These are phyloP conservation scores for Eudorina sp. DNA, from an alignment of 139 green algal genomes.

Conservation along the genomic window DNA sequence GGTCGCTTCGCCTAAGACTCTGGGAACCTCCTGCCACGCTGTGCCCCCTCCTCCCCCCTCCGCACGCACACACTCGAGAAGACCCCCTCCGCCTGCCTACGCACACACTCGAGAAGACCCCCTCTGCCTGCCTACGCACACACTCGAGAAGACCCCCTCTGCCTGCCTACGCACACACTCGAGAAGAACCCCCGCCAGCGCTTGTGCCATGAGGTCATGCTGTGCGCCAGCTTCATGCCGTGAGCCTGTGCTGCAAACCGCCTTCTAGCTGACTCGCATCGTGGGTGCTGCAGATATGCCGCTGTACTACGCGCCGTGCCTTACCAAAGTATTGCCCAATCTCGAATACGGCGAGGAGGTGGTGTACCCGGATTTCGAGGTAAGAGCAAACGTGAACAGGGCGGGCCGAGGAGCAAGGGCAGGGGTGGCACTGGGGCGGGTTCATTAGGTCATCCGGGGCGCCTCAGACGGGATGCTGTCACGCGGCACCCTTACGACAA, in stretches of 20 bases:
- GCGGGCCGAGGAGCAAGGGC: too few species aligned
- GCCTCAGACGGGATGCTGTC: too few species aligned
- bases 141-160: neutral
- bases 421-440: too few species aligned
- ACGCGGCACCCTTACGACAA: too few species aligned
- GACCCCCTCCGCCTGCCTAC: neutral
- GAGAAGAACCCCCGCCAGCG: neutral
- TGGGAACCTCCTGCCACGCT: neutral
- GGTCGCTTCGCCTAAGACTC: neutral
- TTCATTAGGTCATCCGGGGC: too few species aligned
- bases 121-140: neutral
- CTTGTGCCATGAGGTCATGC: neutral
- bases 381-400: too few species aligned
- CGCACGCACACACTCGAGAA: neutral
- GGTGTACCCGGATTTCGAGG: conserved; percentile 43
- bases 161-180: neutral
- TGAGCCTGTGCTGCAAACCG: too few species aligned
- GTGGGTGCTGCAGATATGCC: conserved; percentile 35
- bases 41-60: neutral
- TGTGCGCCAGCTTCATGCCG: too few species aligned
- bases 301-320: conserved; percentile 33
- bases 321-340: neutral
- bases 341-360: conserved; percentile 43
- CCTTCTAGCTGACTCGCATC: too few species aligned
- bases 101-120: neutral